phyloP scores from a whole-genome alignment of 371 early-diverging fungal genomes.

The Haplosporangium sp. region DNA sequence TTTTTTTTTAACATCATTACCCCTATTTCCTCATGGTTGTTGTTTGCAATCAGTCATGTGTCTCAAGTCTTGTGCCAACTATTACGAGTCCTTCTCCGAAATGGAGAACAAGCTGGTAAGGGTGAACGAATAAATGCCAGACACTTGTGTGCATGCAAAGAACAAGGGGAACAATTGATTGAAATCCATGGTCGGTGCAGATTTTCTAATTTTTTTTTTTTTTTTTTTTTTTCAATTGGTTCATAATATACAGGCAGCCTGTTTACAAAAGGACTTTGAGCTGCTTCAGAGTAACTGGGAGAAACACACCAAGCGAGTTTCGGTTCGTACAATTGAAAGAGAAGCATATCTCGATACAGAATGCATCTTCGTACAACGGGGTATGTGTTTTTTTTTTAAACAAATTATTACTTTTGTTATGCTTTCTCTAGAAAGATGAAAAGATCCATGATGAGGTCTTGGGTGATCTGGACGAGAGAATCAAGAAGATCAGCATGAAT shows the following conservation, averaged over 20 bases:
- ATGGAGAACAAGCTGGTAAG: slow-evolving; percentile 55
- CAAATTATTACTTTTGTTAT: background rate
- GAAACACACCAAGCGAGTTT: slow-evolving; percentile 50
- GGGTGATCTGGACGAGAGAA: slow-evolving; percentile 47
- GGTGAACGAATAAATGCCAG: background rate
- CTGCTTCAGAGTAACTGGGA: slow-evolving; percentile 48
- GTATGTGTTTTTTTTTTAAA: background rate
- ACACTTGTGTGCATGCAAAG: background rate
- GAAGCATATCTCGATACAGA: no score
- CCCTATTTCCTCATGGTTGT: background rate
- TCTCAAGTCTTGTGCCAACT: slow-evolving; percentile 55
- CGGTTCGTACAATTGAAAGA: slow-evolving; percentile 9
- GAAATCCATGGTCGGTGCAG: background rate
- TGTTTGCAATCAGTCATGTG: slow-evolving; percentile 45
- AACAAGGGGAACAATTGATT: background rate
- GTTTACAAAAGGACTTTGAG: slow-evolving; percentile 54
- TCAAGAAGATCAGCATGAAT: slow-evolving; percentile 45
- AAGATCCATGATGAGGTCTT: slow-evolving; percentile 47
- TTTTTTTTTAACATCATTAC: slow-evolving; percentile 1
- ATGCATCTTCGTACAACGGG: no score
- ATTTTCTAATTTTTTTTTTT: background rate
- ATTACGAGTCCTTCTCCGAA: slow-evolving; percentile 53
- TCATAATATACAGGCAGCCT: slow-evolving; percentile 24
- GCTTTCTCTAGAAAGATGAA: slow-evolving; percentile 44
- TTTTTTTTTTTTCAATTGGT: background rate